Base-by-base conservation (phyloP, 371 early-diverging fungal genomes). In the Capillidium rhysosporum region DNA sequence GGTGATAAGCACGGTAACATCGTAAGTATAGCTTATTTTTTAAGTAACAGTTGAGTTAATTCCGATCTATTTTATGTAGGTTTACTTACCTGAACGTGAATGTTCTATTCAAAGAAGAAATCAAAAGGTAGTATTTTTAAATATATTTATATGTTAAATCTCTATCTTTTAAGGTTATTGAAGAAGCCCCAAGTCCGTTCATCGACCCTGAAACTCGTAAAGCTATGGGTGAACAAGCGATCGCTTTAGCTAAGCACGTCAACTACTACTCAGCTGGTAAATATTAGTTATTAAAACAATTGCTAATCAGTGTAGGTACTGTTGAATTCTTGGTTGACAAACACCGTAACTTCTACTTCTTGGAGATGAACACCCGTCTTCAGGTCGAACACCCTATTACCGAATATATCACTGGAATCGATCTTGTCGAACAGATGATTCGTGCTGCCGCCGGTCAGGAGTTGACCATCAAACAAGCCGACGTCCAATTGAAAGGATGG, bases 331-430 rank as follows among this genome's bases (percentile, higher is more conserved):
- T 92, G 46, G 71, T 83, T 47, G 82, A 76, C 57, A 62, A 68
- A 67, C 59, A 74, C 58, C 77, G 62, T 67, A 75, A 84, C 52
- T 86, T 87, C 56, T 91, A 83, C 69, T 86, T 89, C 58, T 65
- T 89, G 63, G 89, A 89, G 60, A 84, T 89, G 86, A 89, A 89
- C 62, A 86, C 87, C 1, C 77, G 89, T 21, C 69, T 89, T 40
- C 89, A 89, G 59, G 92, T 92, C 43, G 98, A 98, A 68, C 98
- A 97, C 69, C 95, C 97, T 5, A 85, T 97, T 48, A 96, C 97
- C 24, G 98, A 98, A 64, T 75, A 80, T 56, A 83, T 92, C 30
- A 91, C 92, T 1, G 85, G 84, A 0, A 62, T 91, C 30, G 97
- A 98, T 67, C 66, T 98, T 28, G 96, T 96, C 39, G 91, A 88